phyloP scores from a whole-genome alignment of 257 asterid species.

The Solanum appendiculatum region DNA sequence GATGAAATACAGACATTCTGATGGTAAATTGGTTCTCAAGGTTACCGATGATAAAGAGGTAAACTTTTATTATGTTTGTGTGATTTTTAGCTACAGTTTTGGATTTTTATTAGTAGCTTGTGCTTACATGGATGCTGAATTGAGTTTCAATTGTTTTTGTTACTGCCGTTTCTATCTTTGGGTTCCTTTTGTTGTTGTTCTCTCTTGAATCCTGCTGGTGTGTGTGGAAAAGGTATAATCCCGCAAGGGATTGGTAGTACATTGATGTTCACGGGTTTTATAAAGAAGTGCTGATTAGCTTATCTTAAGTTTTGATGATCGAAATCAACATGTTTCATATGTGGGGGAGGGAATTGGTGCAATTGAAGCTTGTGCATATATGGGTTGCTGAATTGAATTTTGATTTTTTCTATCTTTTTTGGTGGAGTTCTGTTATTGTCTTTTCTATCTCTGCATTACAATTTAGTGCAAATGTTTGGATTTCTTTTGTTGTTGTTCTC shows the following conservation, averaged over 20 bases:
- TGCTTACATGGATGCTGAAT: neutral
- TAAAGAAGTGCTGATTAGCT: neutral
- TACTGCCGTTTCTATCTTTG: neutral
- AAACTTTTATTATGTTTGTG: neutral
- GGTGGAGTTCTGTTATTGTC: neutral
- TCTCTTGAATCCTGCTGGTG: neutral
- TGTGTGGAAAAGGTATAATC: neutral
- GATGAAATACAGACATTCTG: conserved; percentile 86
- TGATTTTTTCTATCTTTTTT: neutral
- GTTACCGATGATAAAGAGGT: conserved; percentile 86
- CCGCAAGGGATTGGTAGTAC: neutral
- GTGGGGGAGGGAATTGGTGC: neutral
- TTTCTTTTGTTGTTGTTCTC: neutral
- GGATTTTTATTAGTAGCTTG: neutral
- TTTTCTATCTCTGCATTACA: neutral
- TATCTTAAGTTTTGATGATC: neutral
- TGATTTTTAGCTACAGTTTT: neutral
- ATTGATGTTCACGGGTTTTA: neutral
- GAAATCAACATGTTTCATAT: neutral
- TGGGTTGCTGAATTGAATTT: neutral
- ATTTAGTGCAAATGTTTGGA: neutral
- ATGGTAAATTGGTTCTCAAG: conserved; percentile 86
- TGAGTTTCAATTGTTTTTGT: neutral
- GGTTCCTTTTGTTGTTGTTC: neutral
- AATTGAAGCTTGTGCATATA: neutral